Conservation (phyloP, 805 yeast species). For the Blastobotrys peoriensis region DNA sequence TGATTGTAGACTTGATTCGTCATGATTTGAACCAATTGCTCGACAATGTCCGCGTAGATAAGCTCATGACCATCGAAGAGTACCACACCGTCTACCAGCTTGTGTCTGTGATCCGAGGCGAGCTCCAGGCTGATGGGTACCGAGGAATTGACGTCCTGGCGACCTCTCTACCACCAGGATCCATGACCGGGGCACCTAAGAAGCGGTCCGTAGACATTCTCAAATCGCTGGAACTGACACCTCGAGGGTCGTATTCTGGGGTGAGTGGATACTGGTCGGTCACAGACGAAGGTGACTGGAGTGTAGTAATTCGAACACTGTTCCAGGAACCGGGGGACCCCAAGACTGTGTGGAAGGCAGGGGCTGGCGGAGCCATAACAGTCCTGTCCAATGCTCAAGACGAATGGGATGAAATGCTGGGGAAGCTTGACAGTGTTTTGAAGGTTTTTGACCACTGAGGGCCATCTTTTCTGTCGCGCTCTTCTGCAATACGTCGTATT, state of each 20-base stretch:
- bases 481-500: no score
- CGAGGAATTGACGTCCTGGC: constrained; percentile 75
- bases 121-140: constrained; percentile 33
- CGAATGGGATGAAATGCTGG: constrained; percentile 88
- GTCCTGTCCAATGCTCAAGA: constrained; percentile 75
- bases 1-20: constrained; percentile 94
- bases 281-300: constrained; percentile 88
- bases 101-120: constrained; percentile 82
- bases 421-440: constrained; percentile 73
- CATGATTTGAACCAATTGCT: constrained; percentile 77
- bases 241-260: constrained; percentile 87
- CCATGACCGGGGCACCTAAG: constrained; percentile 99
- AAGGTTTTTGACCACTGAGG: constrained; percentile 47
- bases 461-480: not conserved
- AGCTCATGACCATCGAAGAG: constrained; percentile 88
- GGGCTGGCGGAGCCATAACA: constrained; percentile 98
- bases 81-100: constrained; percentile 86
- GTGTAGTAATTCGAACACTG: constrained; percentile 84
- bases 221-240: constrained; percentile 47
- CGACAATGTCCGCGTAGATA: constrained; percentile 59
- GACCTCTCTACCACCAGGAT: constrained; percentile 89
- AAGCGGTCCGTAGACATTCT: constrained; percentile 82
- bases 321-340: constrained; percentile 55
- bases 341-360: constrained; percentile 62
- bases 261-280: constrained; percentile 94